Evolutionary conservation across 78 protist genomes (phyloP), one percentile per base, ranked within the genome.

Genomic region (Pelomyxa schiedti): DNA sequence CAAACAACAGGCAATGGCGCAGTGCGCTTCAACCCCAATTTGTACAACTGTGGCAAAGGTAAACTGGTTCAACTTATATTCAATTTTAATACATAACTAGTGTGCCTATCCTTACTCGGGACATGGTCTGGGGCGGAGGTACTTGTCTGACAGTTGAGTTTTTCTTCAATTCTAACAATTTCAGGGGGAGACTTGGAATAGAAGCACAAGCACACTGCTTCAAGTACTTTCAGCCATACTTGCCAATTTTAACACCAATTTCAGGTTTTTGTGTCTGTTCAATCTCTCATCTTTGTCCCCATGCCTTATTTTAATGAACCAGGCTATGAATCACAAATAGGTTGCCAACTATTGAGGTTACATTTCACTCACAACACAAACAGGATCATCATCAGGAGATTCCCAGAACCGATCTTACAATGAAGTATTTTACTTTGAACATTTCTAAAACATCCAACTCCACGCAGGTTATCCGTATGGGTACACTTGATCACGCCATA

Each of bases 21-120:
- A 42, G 76, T 75, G 35, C 74, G 90, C 28, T 74, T 77, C 71
- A 86, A 86, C 42, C 90, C 90, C 66, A 86, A 86, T 74, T 82
- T 86, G 58, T 86, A 86, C 75, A 35, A 16, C 47, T 66, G 72
- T 63, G 90, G 90, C 64, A 86, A 86, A 69, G 83, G 58, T 47
- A 47, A 16, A 16, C 58, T 16, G 58, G 58, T 16, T 16, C 58
- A 16, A 16, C 16, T 16, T 16, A 16, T 16, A 47, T 16, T 47
- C 32, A 47, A 16, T 16, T 16, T 16, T 24, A 24, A 16, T 16
- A 16, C 58, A 47, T 16, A 16, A 16, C 16, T 16, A 69, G 73
- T 73, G 30, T 73, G 76, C 70, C 66, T 73, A 39, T 73, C 76
- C 7, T 22, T 73, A 8, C 30, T 73, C 70, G 76, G 76, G 4